Evolutionary conservation across 2,329 filamentous ascomycete genomes (phyloP), one percentile per base, ranked within the genome.

Genomic region (Orbilia javanica): DNA sequence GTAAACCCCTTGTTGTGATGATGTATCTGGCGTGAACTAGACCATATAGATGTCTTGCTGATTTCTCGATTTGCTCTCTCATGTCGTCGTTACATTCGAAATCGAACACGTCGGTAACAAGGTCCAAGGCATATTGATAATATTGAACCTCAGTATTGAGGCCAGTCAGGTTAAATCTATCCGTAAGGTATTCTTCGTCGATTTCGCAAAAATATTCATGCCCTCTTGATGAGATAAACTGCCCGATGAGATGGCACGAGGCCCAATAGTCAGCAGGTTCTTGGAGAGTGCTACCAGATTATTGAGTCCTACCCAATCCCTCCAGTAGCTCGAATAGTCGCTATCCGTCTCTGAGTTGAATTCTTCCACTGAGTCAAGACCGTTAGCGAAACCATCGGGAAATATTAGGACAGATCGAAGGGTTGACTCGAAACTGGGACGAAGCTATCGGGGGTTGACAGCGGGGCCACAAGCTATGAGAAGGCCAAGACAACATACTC

Each of bases 121-220:
- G 90, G 83, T 99, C 96, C 53, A 99, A 89, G 15, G 96, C 96
- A 89, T 99, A 97, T 85, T 99, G 96, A 83, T 99, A 99, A 87
- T 98, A 97, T 83, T 97, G 93, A 13, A 99, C 96, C 84, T 99
- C 96, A 39, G 93, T 95, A 85, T 98, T 97, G 63, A 99, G 89
- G 42, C 96, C 96, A 0, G 96, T 99, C 79, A 99, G 87, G 86
- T 99, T 99, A 89, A 99, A 99, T 63, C 96, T 91, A 84, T 99
- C 96, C 64, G 94, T 98, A 55, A 99, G 88, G 85, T 99, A 99
- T 83, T 99, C 96, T 84, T 99, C 96, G 85, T 99, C 96, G 82
- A 99, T 98, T 84, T 99, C 96, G 89, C 96, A 99, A 83, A 98
- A 99, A 86, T 99, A 99, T 84, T 99, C 96, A 85, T 99, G 98